Conservation (phyloP, 78 protist genomes). For the Fonticula alba region DNA sequence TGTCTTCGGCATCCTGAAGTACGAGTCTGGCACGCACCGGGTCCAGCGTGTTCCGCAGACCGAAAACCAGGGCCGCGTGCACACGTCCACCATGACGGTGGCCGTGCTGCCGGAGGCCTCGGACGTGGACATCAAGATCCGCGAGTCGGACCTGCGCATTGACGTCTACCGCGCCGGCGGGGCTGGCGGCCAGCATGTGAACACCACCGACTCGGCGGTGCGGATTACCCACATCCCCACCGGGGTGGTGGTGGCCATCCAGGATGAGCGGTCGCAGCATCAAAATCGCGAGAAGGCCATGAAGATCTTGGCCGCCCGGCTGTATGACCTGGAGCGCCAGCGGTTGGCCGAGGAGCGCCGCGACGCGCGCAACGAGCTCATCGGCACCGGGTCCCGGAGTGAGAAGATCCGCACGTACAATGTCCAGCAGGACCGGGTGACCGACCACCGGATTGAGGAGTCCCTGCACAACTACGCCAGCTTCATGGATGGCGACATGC, state of each 20-base stretch:
- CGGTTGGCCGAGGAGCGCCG: slow-evolving; percentile 13
- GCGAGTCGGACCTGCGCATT: slow-evolving; percentile 29
- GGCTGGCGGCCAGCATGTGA: slow-evolving; percentile 84
- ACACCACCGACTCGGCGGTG: slow-evolving; percentile 76
- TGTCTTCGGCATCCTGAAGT: slow-evolving; percentile 39
- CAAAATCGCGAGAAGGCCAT: slow-evolving; percentile 53
- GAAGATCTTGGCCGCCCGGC: slow-evolving; percentile 29
- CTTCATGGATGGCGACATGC: too few relatives aligned
- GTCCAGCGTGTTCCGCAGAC: slow-evolving; percentile 84
- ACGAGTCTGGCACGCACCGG: slow-evolving; percentile 77
- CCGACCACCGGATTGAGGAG: slow-evolving; percentile 9
- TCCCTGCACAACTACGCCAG: too few relatives aligned
- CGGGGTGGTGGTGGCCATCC: slow-evolving; percentile 46
- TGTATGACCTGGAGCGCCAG: slow-evolving; percentile 28
- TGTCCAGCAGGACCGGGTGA: slow-evolving; percentile 62
- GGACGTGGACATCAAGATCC: slow-evolving; percentile 21
- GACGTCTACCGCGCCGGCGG: slow-evolving; percentile 51
- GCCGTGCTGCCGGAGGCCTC: slow-evolving; percentile 53
- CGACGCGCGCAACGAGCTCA: slow-evolving; percentile 12
- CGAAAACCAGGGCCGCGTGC: slow-evolving; percentile 63
- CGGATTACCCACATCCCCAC: slow-evolving; percentile 73
- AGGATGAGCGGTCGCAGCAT: slow-evolving; percentile 66
- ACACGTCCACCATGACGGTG: slow-evolving; percentile 67
- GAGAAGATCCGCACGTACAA: slow-evolving; percentile 67
- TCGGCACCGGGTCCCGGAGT: slow-evolving; percentile 34